Conservation (phyloP, 169 alveolate genomes). For the Fabrea salina region DNA sequence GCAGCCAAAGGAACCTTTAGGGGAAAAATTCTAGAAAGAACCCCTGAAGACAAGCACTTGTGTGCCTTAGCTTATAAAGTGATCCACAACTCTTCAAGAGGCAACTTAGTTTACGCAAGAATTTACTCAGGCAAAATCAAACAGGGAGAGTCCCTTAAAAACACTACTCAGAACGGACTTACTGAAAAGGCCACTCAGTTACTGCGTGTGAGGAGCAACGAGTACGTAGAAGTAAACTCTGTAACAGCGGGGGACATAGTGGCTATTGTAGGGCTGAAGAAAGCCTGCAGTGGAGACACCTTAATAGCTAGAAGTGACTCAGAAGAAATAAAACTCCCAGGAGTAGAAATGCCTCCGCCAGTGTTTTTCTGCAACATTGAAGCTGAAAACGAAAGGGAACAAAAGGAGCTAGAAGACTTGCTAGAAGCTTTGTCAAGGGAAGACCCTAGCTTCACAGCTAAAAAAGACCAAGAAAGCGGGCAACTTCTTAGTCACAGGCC, state of each 20-base stretch:
- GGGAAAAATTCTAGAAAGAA: slow-evolving; percentile 4
- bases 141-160: slow-evolving; percentile 33
- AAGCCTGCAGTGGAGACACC: slow-evolving; percentile 62
- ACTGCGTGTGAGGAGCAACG: slow-evolving; percentile 69
- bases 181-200: slow-evolving; percentile 43
- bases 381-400: slow-evolving; percentile 38
- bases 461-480: slow-evolving; percentile 78
- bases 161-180: slow-evolving; percentile 21
- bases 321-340: slow-evolving; percentile 46
- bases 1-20: neutral
- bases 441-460: slow-evolving; percentile 58
- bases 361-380: slow-evolving; percentile 71
- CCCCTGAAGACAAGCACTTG: slow-evolving; percentile 44
- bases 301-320: slow-evolving; percentile 44
- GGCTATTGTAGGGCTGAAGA: slow-evolving; percentile 60
- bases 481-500: slow-evolving; percentile 80
- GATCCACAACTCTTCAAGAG: slow-evolving; percentile 52
- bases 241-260: slow-evolving; percentile 72
- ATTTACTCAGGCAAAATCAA: slow-evolving; percentile 50
- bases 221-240: slow-evolving; percentile 45
- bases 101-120: slow-evolving; percentile 62
- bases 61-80: slow-evolving; percentile 63
- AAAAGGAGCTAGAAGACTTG: slow-evolving; percentile 43
- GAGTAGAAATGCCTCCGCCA: slow-evolving; percentile 71
- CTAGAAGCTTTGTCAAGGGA: slow-evolving; percentile 51